A percentile compares a stretch with the other conserved stretches of the same genome.
Conservation (phyloP, 2,329 filamentous ascomycete species). For the Exophiala aquamarina region DNA sequence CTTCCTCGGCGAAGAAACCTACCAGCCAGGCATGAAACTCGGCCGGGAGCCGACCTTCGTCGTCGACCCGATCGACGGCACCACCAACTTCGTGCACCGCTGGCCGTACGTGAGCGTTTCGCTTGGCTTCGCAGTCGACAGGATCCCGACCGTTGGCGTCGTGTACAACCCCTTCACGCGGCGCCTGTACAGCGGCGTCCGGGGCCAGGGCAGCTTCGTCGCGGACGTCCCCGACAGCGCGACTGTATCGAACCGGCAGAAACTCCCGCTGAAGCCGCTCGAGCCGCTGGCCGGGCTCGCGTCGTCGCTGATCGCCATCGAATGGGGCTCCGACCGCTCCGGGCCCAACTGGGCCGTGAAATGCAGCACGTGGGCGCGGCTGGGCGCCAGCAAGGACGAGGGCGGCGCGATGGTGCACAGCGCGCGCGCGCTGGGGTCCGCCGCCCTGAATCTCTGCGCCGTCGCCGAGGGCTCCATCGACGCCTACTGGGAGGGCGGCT, state of each 20-base stretch:
- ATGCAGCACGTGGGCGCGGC: slow-evolving; percentile 51
- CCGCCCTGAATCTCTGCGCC: slow-evolving; percentile 61
- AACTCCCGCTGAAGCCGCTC: slow-evolving; percentile 47
- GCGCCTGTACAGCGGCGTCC: slow-evolving; percentile 56
- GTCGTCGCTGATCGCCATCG: slow-evolving; percentile 56
- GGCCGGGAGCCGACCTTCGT: slow-evolving; percentile 59
- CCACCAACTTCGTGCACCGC: slow-evolving; percentile 64
- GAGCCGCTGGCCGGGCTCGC: slow-evolving; percentile 51
- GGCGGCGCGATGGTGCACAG: slow-evolving; percentile 64
- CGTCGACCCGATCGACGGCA: slow-evolving; percentile 65
- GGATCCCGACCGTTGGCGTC: slow-evolving; percentile 55
- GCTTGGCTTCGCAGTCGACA: slow-evolving; percentile 55
- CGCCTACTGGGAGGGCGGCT: slow-evolving; percentile 66
- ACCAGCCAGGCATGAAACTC: slow-evolving; percentile 54
- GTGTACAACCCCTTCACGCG: slow-evolving; percentile 62
- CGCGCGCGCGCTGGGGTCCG: slow-evolving; percentile 56
- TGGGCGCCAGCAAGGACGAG: slow-evolving; percentile 49
- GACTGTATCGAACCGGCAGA: slow-evolving; percentile 8
- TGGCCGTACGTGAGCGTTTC: slow-evolving; percentile 61
- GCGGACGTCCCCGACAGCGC: slow-evolving; percentile 34
- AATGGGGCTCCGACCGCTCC: slow-evolving; percentile 61
- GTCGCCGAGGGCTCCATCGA: slow-evolving; percentile 60
- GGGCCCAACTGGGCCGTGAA: slow-evolving; percentile 61
- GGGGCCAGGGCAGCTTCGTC: slow-evolving; percentile 55
- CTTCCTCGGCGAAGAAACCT: slow-evolving; percentile 62